phyloP scores from a whole-genome alignment of 345 rosid species.

The Trapa bicornis region DNA sequence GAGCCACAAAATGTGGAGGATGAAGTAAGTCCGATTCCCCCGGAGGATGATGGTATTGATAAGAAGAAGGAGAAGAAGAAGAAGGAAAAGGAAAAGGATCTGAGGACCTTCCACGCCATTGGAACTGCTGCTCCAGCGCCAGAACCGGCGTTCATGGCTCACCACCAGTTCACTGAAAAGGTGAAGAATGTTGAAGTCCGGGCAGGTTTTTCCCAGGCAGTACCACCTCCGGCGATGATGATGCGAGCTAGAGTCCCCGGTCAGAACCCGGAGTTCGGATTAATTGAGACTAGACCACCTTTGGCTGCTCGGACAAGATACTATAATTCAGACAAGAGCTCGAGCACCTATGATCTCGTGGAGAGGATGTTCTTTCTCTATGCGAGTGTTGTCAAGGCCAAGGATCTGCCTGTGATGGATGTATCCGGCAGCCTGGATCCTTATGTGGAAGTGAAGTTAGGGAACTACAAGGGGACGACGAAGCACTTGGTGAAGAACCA shows the following conservation, averaged over 20 bases:
- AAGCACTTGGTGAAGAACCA: constrained; percentile 73
- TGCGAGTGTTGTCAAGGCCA: constrained; percentile 83
- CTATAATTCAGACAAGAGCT: constrained; percentile 59
- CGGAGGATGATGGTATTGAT: constrained; percentile 9
- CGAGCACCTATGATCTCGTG: constrained; percentile 77
- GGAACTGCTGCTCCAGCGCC: constrained; percentile 18
- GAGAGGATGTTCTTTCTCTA: constrained; percentile 86
- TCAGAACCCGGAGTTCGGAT: constrained; percentile 49
- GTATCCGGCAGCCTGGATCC: constrained; percentile 85
- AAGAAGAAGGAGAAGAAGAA: constrained; percentile 33
- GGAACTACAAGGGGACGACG: constrained; percentile 80
- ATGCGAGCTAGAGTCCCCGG: constrained; percentile 57
- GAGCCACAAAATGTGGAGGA: background rate
- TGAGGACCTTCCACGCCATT: constrained; percentile 67
- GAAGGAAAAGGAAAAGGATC: constrained; percentile 37
- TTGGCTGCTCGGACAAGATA: constrained; percentile 57
- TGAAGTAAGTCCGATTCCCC: background rate
- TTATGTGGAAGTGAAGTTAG: constrained; percentile 85
- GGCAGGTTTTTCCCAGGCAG: constrained; percentile 39
- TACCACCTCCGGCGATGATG: constrained; percentile 21
- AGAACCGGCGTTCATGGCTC: background rate
- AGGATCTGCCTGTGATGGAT: constrained; percentile 77
- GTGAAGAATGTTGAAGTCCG: constrained; percentile 19
- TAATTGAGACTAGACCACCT: constrained; percentile 79
- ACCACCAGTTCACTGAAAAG: constrained; percentile 4